Evolutionary conservation across 768 basidiomycete species (phyloP), one percentile per base, ranked within the genome.

Genomic region (Boletus rubroflammeus): DNA sequence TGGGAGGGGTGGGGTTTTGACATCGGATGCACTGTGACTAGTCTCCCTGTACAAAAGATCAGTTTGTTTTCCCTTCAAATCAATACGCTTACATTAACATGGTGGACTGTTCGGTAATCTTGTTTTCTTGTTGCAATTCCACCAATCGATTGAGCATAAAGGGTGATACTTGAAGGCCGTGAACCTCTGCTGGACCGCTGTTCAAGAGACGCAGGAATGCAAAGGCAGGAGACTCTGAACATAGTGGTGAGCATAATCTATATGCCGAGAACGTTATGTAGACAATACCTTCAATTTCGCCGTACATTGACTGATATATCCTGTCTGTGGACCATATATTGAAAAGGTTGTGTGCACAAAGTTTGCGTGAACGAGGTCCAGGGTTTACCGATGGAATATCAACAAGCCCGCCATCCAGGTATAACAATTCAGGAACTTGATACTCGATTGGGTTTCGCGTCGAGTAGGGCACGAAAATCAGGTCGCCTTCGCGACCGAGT

Each of bases 251-350:
- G 51, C 29, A 19, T 17, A 31, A 31, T 42, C n/a, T 39, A 15
- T 44, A 6, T 19, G 28, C 35, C 17, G 10, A 41, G 17, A 31
- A 14, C 7, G 25, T 26, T 35, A 23, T 48, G 39, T 49, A 23
- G 5, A 80, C 58, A 52, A 26, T 64, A 88, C 89, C 77, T 67
- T 82, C 71, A 35, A 70, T 44, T 43, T 70, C 75, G n/a, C 85
- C 77, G 42, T 80, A 75, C 19, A 92, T 65, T 5, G 92, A 93
- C 34, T 71, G 75, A 54, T 86, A 75, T 39, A 98, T 85, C 81
- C 87, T 83, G 59, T 92, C 89, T 0, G 86, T 79, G 1, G 84
- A 79, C 96, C 97, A 99, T 52, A 99, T 95, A 68, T 88, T 93
- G 73, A 92, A 84, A 56, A 94, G 73, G 53, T 82, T 86, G 46